Conservation (phyloP, 1,139 yeast species). For the Chernovozyma sophiae-reginae region DNA sequence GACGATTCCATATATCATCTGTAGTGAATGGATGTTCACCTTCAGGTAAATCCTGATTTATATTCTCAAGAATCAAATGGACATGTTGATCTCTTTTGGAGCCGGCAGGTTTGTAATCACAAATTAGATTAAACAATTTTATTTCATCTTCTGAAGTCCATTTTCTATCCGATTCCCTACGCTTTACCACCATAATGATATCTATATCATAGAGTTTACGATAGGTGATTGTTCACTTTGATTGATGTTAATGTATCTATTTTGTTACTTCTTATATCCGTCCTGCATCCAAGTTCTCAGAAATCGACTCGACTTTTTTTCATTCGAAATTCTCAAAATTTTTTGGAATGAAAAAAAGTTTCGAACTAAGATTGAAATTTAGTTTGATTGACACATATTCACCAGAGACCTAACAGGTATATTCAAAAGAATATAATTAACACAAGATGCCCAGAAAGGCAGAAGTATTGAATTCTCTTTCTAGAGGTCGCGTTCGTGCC, state of each 20-base stretch:
- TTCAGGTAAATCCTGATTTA: conserved; percentile 33
- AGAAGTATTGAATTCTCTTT: conserved; percentile 51
- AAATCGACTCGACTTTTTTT: too few relatives aligned
- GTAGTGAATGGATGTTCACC: conserved; percentile 33
- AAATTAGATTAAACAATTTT: conserved; percentile 57
- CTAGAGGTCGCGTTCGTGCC: conserved; percentile 77
- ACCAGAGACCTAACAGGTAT: too few relatives aligned
- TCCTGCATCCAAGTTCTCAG: too few relatives aligned
- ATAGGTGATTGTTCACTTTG: too few relatives aligned
- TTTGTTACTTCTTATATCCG: too few relatives aligned
- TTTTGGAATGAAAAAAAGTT: too few relatives aligned
- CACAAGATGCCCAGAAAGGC: conserved; percentile 62
- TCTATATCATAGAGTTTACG: too few relatives aligned
- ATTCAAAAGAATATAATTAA: too few relatives aligned
- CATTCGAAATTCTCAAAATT: too few relatives aligned
- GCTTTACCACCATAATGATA: conserved; percentile 1
- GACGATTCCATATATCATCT: conserved; percentile 56
- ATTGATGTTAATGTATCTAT: not conserved
- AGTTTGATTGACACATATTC: too few relatives aligned
- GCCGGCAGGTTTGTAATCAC: conserved; percentile 68
- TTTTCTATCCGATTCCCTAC: conserved; percentile 13
- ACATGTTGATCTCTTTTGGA: conserved; percentile 56
- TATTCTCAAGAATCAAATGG: conserved; percentile 47
- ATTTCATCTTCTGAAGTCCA: conserved; percentile 70
- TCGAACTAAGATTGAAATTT: too few relatives aligned